A percentile compares a stretch with the other conserved stretches of the same genome.
Conservation (phyloP, 805 yeast genomes). For the Cyberlindnera misumaiensis region DNA sequence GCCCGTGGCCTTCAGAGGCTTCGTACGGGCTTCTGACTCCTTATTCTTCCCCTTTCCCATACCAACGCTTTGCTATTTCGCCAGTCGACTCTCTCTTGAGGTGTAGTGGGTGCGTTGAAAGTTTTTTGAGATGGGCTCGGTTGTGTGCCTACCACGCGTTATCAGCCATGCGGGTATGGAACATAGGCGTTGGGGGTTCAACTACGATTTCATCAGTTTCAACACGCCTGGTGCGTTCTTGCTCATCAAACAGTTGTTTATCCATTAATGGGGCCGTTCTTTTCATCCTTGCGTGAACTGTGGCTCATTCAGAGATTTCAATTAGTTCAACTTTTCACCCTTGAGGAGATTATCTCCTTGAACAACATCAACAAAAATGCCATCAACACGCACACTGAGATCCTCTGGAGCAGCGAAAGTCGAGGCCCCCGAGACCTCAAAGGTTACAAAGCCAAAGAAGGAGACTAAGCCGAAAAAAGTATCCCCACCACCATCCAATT, state of each 20-base stretch:
- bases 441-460: conserved; percentile 20
- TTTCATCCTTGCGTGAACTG: too few relatives aligned
- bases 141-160: too few relatives aligned
- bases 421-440: conserved; percentile 12
- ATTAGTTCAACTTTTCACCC: background rate
- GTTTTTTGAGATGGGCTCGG: too few relatives aligned
- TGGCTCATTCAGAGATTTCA: background rate
- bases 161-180: conserved; percentile 1
- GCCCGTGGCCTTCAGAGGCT: conserved; percentile 51
- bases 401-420: conserved; percentile 2
- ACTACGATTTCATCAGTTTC: too few relatives aligned
- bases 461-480: conserved; percentile 1
- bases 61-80: conserved; percentile 18
- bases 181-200: conserved; percentile 6
- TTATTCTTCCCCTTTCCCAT: conserved; percentile 41
- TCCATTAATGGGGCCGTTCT: too few relatives aligned
- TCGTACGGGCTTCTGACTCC: conserved; percentile 29
- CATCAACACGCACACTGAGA: background rate
- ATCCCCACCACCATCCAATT: background rate
- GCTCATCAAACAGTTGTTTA: too few relatives aligned
- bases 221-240: too few relatives aligned
- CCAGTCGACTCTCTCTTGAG: too few relatives aligned
- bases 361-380: conserved; percentile 3
- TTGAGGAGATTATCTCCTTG: conserved; percentile 3
- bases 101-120: background rate